Evolutionary conservation across 768 basidiomycete genomes (phyloP).

Genomic region (Suillus subluteus): DNA sequence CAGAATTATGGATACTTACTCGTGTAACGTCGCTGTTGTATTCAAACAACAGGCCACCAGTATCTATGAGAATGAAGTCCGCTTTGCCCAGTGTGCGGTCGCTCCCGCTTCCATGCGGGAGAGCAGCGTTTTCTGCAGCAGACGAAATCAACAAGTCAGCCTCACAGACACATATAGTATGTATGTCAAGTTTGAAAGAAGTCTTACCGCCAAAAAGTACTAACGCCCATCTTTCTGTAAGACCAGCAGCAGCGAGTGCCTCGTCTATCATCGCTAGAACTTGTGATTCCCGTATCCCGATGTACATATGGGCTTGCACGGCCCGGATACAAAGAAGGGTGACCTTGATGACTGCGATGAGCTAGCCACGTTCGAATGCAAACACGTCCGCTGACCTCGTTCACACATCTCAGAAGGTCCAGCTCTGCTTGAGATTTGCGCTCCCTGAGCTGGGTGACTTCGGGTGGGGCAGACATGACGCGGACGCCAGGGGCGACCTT

Average conservation of each 20-base stretch:
- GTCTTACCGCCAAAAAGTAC: conserved; percentile 79
- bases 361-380: not conserved
- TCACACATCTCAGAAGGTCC: conserved; percentile 72
- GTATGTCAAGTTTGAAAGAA: not conserved
- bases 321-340: conserved; percentile 75
- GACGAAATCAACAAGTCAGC: conserved; percentile 13
- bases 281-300: conserved; percentile 80
- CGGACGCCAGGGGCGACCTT: conserved; percentile 41
- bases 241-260: conserved; percentile 60
- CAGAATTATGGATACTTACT: conserved; percentile 42
- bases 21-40: conserved; percentile 82
- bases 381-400: conserved; percentile 56
- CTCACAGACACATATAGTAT: not conserved
- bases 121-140: conserved; percentile 75
- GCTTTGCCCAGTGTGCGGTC: conserved; percentile 56
- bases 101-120: conserved; percentile 82
- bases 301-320: conserved; percentile 58
- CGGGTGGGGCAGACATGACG: conserved; percentile 54
- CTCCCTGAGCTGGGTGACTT: conserved; percentile 67
- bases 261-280: conserved; percentile 58
- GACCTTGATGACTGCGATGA: conserved; percentile 47
- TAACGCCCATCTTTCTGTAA: conserved; percentile 60
- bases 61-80: conserved; percentile 79
- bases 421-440: conserved; percentile 75
- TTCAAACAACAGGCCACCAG: conserved; percentile 69